Percentiles rank a stretch among this genome's conserved stretches.
Conservation (phyloP, 768 basidiomycete species). For the Imleria badia region DNA sequence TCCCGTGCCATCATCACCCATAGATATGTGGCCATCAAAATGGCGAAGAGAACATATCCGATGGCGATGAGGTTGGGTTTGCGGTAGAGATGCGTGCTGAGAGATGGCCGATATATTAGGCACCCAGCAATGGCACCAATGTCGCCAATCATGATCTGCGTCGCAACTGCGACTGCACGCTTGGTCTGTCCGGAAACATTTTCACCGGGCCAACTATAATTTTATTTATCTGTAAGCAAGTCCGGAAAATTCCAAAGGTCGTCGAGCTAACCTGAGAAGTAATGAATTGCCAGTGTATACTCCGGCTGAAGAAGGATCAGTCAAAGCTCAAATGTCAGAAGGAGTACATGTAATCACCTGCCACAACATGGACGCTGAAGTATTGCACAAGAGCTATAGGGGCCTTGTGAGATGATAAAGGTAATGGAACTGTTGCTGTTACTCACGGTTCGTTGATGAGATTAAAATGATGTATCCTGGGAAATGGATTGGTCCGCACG, state of each 20-base stretch:
- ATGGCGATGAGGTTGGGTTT: slow-evolving; percentile 59
- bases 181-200: slow-evolving; percentile 72
- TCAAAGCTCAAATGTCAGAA: neutral
- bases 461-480: slow-evolving; percentile 59
- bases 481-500: neutral
- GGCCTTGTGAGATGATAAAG: neutral
- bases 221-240: neutral
- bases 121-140: slow-evolving; percentile 58
- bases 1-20: slow-evolving; percentile 50
- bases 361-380: slow-evolving; percentile 54
- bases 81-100: slow-evolving; percentile 47
- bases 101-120: slow-evolving; percentile 53
- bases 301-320: slow-evolving; percentile 34
- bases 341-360: slow-evolving; percentile 19
- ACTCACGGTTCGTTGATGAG: slow-evolving; percentile 44
- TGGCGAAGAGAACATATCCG: slow-evolving; percentile 54
- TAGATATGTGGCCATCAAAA: slow-evolving; percentile 42
- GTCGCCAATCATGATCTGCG: slow-evolving; percentile 65
- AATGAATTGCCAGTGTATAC: slow-evolving; percentile 59
- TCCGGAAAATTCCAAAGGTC: neutral
- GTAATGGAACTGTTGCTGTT: neutral
- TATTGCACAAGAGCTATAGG: slow-evolving; percentile 53
- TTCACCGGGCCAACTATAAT: slow-evolving; percentile 54
- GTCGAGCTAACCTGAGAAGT: slow-evolving; percentile 44
- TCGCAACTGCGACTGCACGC: slow-evolving; percentile 58